Conservation (phyloP, 2,329 filamentous ascomycete genomes). For the Penicillium italicum region DNA sequence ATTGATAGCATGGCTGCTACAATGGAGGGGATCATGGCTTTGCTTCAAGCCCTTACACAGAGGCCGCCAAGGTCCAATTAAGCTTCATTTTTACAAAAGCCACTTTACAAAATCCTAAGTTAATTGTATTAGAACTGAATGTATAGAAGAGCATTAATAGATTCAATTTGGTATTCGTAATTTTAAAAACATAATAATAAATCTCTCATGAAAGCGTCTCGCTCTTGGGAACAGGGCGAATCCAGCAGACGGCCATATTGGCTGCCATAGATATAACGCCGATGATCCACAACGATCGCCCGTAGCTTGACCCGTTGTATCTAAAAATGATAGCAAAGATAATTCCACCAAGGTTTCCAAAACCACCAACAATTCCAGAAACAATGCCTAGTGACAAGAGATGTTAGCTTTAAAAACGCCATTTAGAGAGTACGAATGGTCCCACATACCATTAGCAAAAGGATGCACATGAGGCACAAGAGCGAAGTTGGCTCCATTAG, state of each 20-base stretch:
- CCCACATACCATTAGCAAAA: slow-evolving; percentile 64
- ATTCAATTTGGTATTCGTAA: not conserved
- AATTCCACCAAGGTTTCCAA: slow-evolving; percentile 81
- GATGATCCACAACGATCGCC: slow-evolving; percentile 74
- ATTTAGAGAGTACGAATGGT: slow-evolving; percentile 1
- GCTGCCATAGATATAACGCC: slow-evolving; percentile 69
- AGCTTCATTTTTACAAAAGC: not conserved
- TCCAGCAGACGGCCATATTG: slow-evolving; percentile 64
- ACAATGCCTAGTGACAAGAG: slow-evolving; percentile 50
- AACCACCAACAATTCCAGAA: slow-evolving; percentile 72
- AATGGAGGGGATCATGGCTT: not conserved
- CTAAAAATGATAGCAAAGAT: slow-evolving; percentile 80
- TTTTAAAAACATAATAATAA: not conserved
- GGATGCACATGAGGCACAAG: slow-evolving; percentile 85
- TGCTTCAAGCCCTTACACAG: not conserved
- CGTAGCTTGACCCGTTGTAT: slow-evolving; percentile 67
- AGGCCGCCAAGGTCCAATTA: not conserved
- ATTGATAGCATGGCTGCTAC: not conserved
- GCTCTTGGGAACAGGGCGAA: slow-evolving; percentile 55
- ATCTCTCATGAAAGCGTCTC: slow-evolving; percentile 37
- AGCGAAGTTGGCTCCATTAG: slow-evolving; percentile 82
- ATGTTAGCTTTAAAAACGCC: not conserved
- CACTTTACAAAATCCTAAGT: not conserved
- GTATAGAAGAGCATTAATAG: not conserved
- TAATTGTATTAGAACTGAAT: not conserved